phyloP scores from a whole-genome alignment of 108 stramenopile species.

The Cyclotella kingstonii region DNA sequence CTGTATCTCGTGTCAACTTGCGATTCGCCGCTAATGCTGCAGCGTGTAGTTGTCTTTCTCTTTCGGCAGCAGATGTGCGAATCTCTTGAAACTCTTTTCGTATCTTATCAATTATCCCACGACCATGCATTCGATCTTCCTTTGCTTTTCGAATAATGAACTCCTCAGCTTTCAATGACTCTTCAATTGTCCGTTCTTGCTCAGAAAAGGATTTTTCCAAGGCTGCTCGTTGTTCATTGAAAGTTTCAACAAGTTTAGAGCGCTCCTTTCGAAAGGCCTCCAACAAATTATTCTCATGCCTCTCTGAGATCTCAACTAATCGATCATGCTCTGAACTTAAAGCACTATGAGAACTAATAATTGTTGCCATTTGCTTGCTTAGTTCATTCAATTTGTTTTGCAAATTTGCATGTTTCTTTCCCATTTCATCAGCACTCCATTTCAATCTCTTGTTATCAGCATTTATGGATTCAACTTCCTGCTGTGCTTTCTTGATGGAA shows the following conservation, averaged over 20 bases:
- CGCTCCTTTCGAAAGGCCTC: slow-evolving; percentile 46
- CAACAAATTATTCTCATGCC: slow-evolving; percentile 34
- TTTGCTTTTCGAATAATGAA: slow-evolving; percentile 22
- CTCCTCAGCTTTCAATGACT: slow-evolving; percentile 31
- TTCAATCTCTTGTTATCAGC: slow-evolving; percentile 44
- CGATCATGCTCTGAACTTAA: slow-evolving; percentile 54
- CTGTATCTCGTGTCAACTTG: slow-evolving; percentile 16
- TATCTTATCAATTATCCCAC: slow-evolving; percentile 35
- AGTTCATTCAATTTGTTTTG: slow-evolving; percentile 40
- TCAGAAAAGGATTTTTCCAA: slow-evolving; percentile 43
- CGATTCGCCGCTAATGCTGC: slow-evolving; percentile 33
- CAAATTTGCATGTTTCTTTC: slow-evolving; percentile 38
- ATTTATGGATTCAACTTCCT: slow-evolving; percentile 39
- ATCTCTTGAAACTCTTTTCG: slow-evolving; percentile 45
- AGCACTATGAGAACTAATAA: slow-evolving; percentile 49
- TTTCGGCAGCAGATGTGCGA: slow-evolving; percentile 37
- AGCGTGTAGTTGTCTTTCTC: slow-evolving; percentile 37
- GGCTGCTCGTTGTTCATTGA: slow-evolving; percentile 40
- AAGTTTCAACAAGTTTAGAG: slow-evolving; percentile 22
- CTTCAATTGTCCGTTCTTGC: slow-evolving; percentile 43
- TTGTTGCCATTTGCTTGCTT: slow-evolving; percentile 41
- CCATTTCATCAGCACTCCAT: slow-evolving; percentile 34
- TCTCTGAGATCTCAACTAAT: slow-evolving; percentile 39
- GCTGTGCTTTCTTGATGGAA: slow-evolving; percentile 33
- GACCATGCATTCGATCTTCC: slow-evolving; percentile 25